phyloP scores from a whole-genome alignment of 1,139 yeast species.

The Scheffersomyces quercinus region DNA sequence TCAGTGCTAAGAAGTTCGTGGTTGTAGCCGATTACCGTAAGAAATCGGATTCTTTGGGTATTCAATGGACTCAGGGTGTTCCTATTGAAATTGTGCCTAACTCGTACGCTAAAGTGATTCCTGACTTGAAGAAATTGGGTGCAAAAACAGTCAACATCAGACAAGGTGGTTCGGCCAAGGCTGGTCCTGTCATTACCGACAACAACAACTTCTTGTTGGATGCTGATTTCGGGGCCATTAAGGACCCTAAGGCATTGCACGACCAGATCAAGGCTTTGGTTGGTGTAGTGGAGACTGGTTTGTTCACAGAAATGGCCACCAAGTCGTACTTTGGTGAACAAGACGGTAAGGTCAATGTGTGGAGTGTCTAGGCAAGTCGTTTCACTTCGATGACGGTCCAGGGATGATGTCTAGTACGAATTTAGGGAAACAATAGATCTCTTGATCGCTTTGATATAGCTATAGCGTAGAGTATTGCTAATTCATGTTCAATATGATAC shows the following conservation, averaged over 20 bases:
- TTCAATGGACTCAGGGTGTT: constrained; percentile 84
- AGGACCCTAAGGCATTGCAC: constrained; percentile 62
- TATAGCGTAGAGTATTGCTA: too few relatives aligned
- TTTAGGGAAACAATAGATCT: too few relatives aligned
- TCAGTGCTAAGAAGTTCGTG: constrained; percentile 72
- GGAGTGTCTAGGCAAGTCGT: constrained; percentile 8
- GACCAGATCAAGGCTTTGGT: constrained; percentile 67
- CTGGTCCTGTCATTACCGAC: constrained; percentile 98
- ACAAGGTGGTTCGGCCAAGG: constrained; percentile 88
- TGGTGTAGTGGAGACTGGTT: constrained; percentile 97
- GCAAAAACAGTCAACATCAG: constrained; percentile 69
- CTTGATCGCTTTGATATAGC: too few relatives aligned
- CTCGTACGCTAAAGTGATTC: constrained; percentile 75
- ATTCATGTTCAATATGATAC: too few relatives aligned
- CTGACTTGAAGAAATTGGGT: constrained; percentile 64
- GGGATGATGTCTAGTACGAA: too few relatives aligned
- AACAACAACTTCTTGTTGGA: constrained; percentile 92
- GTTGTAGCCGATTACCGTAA: constrained; percentile 94
- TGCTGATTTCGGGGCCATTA: constrained; percentile 84
- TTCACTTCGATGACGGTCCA: too few relatives aligned
- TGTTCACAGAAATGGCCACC: constrained; percentile 70
- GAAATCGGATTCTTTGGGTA: constrained; percentile 69
- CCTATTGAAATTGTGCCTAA: constrained; percentile 95
- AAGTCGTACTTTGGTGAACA: constrained; percentile 88
- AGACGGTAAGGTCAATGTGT: constrained; percentile 57